Percentiles rank a stretch among this genome's conserved stretches.
Conservation (phyloP, 2,329 filamentous ascomycete species). For the Calonectria fujianensis region DNA sequence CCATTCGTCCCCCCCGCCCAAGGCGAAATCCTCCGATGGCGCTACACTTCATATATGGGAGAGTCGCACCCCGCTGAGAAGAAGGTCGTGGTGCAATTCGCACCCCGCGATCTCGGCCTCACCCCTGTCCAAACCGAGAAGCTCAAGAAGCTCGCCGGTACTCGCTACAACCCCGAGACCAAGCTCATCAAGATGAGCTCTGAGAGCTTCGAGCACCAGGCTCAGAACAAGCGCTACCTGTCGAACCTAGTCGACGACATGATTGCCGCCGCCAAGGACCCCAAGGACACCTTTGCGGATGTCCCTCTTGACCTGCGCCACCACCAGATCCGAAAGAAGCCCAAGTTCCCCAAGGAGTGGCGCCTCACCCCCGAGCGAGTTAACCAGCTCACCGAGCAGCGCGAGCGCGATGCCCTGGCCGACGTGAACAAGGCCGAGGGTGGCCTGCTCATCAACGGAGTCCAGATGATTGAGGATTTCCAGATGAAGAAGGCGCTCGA, state of each 20-base stretch:
- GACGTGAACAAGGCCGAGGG: slow-evolving; percentile 74
- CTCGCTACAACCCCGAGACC: slow-evolving; percentile 90
- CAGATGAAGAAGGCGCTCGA: slow-evolving; percentile 58
- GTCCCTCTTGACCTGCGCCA: slow-evolving; percentile 93
- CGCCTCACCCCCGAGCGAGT: slow-evolving; percentile 82
- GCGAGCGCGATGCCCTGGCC: slow-evolving; percentile 69
- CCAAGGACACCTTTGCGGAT: slow-evolving; percentile 88
- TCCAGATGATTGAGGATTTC: slow-evolving; percentile 65
- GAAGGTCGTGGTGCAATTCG: slow-evolving; percentile 96
- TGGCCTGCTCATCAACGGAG: slow-evolving; percentile 77
- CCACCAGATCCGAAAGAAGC: slow-evolving; percentile 80
- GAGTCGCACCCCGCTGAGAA: slow-evolving; percentile 92
- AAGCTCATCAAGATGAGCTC: slow-evolving; percentile 91
- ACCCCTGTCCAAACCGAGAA: slow-evolving; percentile 82
- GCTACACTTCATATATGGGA: slow-evolving; percentile 97
- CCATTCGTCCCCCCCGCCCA: slow-evolving; percentile 83
- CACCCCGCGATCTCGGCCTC: slow-evolving; percentile 82
- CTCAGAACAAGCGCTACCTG: slow-evolving; percentile 98
- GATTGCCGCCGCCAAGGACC: slow-evolving; percentile 85
- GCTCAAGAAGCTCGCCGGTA: slow-evolving; percentile 89
- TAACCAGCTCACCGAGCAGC: slow-evolving; percentile 77
- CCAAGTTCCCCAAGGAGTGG: slow-evolving; percentile 89
- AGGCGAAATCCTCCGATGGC: slow-evolving; percentile 88
- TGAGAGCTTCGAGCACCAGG: slow-evolving; percentile 90
- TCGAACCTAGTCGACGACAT: slow-evolving; percentile 85